A percentile compares a stretch with the other conserved stretches of the same genome.
Evolutionary conservation across 768 basidiomycete species (phyloP).

Genomic region (Gloeostereum incarnatum): DNA sequence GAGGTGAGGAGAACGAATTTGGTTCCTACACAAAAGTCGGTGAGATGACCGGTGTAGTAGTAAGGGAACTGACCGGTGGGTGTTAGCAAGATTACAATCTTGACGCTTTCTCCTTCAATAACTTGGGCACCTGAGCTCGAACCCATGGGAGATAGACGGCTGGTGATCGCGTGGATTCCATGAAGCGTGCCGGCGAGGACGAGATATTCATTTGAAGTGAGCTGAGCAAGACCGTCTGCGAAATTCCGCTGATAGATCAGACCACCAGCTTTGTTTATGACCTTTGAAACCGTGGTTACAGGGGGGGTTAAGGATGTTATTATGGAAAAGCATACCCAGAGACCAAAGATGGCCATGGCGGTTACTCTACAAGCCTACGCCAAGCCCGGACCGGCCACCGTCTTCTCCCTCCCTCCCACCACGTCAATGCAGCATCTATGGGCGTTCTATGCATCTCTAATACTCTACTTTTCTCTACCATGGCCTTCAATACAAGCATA

Average conservation of each 20-base stretch:
- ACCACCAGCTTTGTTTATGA: slow-evolving; percentile 98
- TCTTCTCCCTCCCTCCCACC: not conserved
- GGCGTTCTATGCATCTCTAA: too few species aligned
- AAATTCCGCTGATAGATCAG: slow-evolving; percentile 91
- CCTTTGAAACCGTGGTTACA: slow-evolving; percentile 31
- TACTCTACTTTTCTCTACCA: not conserved
- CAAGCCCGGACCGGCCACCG: slow-evolving; percentile 1
- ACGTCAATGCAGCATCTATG: too few species aligned
- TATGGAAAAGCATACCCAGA: slow-evolving; percentile 64
- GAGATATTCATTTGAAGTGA: slow-evolving; percentile 91
- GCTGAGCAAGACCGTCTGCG: slow-evolving; percentile 87
- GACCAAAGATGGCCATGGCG: slow-evolving; percentile 67
- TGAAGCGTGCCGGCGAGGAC: slow-evolving; percentile 95
- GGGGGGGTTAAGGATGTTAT: not conserved
- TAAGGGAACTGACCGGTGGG: slow-evolving; percentile 58
- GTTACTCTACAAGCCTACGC: slow-evolving; percentile 2
- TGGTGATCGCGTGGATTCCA: slow-evolving; percentile 98
- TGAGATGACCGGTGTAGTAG: not conserved
- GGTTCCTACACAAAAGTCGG: slow-evolving; percentile 48
- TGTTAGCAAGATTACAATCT: slow-evolving; percentile 85
- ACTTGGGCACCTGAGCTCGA: slow-evolving; percentile 82
- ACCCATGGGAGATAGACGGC: slow-evolving; percentile 77
- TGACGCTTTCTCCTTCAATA: slow-evolving; percentile 95
- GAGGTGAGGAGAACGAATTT: slow-evolving; percentile 94
- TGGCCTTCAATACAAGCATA: not conserved